Percentiles rank a stretch among this genome's conserved stretches.
Evolutionary conservation across 306 rosid species (phyloP).

Genomic region (Quillaja saponaria): DNA sequence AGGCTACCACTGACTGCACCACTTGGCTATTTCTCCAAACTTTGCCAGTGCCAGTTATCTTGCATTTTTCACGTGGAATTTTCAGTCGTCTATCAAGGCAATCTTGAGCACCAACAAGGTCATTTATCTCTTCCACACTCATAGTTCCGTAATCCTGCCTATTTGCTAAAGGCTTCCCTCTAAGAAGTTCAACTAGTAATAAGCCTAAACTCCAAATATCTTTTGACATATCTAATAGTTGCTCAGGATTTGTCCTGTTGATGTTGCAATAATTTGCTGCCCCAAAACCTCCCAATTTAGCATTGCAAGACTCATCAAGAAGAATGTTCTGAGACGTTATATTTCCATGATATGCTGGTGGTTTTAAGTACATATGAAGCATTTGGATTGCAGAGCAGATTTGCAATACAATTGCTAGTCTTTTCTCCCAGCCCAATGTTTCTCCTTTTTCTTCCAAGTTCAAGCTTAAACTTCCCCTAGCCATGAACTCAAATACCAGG

Average conservation of each 20-base stretch:
- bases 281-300: constrained; percentile 12
- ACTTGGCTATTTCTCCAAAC: constrained; percentile 14
- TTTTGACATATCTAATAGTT: constrained; percentile 9
- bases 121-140: constrained; percentile 1
- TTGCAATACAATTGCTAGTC: constrained; percentile 8
- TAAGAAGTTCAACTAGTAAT: constrained; percentile 2
- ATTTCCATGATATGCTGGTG: background rate
- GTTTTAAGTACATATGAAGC: constrained; percentile 7
- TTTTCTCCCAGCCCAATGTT: constrained; percentile 8
- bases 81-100: too few species aligned
- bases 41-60: too few species aligned
- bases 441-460: constrained; percentile 9
- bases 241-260: background rate
- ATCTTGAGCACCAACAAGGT: background rate
- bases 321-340: too few species aligned
- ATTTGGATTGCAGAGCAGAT: constrained; percentile 7
- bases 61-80: too few species aligned
- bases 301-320: too few species aligned
- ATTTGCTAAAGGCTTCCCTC: background rate
- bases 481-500: too few species aligned
- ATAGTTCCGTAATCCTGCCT: background rate
- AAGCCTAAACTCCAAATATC: too few species aligned
- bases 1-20: background rate
- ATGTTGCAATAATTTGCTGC: constrained; percentile 15
- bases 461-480: constrained; percentile 1